Evolutionary conservation across 2,329 filamentous ascomycete species (phyloP).

Genomic region (Xylaria sp.): DNA sequence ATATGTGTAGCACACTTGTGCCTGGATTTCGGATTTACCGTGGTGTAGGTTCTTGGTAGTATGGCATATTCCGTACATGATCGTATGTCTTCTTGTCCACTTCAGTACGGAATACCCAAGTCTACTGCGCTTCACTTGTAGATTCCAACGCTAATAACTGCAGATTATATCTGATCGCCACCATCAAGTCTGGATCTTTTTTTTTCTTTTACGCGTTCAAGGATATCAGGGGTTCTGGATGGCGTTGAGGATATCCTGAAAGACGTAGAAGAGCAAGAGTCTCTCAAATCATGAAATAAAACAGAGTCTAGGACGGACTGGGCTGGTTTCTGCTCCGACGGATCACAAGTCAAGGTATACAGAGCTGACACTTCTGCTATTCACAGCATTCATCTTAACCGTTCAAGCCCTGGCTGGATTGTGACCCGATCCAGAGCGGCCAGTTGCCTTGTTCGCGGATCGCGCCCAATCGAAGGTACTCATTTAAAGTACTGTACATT

Average conservation of each 20-base stretch:
- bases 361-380: constrained; percentile 9
- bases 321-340: neutral
- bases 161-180: neutral
- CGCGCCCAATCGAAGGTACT: constrained; percentile 4
- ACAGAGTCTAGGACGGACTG: neutral
- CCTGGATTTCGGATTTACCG: constrained; percentile 2
- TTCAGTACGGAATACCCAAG: neutral
- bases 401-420: constrained; percentile 8
- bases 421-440: constrained; percentile 7
- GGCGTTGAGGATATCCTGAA: neutral
- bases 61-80: neutral
- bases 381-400: neutral
- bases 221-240: neutral
- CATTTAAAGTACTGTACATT: constrained; percentile 10
- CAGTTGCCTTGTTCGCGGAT: constrained; percentile 7
- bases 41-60: neutral
- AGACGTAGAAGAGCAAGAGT: neutral
- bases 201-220: neutral
- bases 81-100: constrained; percentile 12
- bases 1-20: constrained; percentile 6
- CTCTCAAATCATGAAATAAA: neutral
- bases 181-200: neutral
- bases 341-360: constrained; percentile 9
- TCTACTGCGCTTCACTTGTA: neutral
- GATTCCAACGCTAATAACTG: neutral